Percentiles rank a stretch among this genome's conserved stretches.
Evolutionary conservation across 2,329 filamentous ascomycete genomes (phyloP).

Genomic region (Colletotrichum acutatum): DNA sequence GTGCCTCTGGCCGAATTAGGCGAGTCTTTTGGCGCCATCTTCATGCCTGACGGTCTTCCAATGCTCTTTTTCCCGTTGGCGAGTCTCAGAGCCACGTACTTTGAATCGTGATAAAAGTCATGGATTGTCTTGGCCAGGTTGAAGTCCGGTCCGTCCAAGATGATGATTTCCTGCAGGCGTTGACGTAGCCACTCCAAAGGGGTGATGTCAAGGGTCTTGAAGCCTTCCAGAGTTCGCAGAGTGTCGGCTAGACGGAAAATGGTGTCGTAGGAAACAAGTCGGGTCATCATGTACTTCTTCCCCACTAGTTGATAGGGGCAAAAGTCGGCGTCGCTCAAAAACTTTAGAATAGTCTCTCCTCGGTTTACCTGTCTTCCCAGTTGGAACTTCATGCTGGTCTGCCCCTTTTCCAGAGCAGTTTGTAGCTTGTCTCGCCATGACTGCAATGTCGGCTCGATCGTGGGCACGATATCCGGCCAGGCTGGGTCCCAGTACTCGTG

Average conservation of each 20-base stretch:
- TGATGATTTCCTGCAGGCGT: conserved; percentile 62
- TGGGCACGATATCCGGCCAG: conserved; percentile 59
- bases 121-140: conserved; percentile 62
- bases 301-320: conserved; percentile 67
- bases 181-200: conserved; percentile 69
- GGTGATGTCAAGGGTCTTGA: conserved; percentile 59
- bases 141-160: conserved; percentile 56
- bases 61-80: conserved; percentile 69
- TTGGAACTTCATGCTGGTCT: conserved; percentile 58
- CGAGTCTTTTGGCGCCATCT: conserved; percentile 43
- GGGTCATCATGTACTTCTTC: conserved; percentile 60
- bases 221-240: conserved; percentile 64
- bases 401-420: conserved; percentile 48
- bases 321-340: conserved; percentile 60
- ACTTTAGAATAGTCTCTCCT: conserved; percentile 63
- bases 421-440: conserved; percentile 61
- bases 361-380: conserved; percentile 67
- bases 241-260: conserved; percentile 66
- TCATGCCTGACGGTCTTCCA: conserved; percentile 63
- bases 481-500: conserved; percentile 67
- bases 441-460: conserved; percentile 56
- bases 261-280: conserved; percentile 64
- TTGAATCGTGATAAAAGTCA: conserved; percentile 67
- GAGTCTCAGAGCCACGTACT: conserved; percentile 58
- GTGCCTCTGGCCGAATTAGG: conserved; percentile 39